These are phyloP conservation scores for Poronia punctata DNA, from an alignment of 495 filamentous ascomycete species.

Conservation along the genomic window DNA sequence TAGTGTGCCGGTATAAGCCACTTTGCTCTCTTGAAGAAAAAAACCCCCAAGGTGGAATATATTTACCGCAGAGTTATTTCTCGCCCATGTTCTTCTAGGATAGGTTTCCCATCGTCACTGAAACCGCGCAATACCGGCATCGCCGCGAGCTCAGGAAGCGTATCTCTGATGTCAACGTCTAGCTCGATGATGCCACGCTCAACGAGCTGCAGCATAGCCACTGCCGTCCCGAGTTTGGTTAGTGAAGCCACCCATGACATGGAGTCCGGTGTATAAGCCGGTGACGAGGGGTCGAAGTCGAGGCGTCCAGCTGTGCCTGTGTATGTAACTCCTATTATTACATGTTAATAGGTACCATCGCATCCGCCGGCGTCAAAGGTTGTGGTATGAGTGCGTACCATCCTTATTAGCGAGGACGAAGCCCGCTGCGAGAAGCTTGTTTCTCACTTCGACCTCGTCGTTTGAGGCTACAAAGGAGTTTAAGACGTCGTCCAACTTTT, in stretches of 20 bases:
- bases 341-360: neutral
- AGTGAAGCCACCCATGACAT: conserved; percentile 27
- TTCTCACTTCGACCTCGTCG: neutral
- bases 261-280: conserved; percentile 14
- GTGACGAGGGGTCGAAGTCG: conserved; percentile 2
- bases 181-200: conserved; percentile 27
- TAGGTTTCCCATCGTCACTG: conserved; percentile 15
- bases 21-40: no score
- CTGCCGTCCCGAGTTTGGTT: conserved; percentile 31
- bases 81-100: conserved; percentile 12
- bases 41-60: no score
- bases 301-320: neutral
- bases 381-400: neutral
- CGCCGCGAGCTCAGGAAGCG: conserved; percentile 27
- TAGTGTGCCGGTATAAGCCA: no score
- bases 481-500: neutral
- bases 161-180: conserved; percentile 23
- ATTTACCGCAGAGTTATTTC: conserved; percentile 26
- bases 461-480: neutral
- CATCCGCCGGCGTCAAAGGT: neutral
- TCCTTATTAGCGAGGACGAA: neutral
- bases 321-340: neutral
- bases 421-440: neutral
- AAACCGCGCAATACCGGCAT: conserved; percentile 24
- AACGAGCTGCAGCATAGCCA: conserved; percentile 29